phyloP scores from a whole-genome alignment of 768 basidiomycete species.

The Trametes sanguinea region DNA sequence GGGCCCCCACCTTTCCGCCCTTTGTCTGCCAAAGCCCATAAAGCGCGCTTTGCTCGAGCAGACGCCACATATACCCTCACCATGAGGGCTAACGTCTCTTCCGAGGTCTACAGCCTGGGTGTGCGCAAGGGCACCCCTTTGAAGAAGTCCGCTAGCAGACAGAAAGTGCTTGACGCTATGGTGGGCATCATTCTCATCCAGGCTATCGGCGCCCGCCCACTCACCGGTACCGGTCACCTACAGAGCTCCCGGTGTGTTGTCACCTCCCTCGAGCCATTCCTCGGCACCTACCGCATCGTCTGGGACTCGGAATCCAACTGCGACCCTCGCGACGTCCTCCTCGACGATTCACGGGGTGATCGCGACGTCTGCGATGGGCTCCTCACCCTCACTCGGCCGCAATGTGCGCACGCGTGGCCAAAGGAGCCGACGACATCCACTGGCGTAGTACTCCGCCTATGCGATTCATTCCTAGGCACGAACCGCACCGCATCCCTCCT shows the following conservation, averaged over 20 bases:
- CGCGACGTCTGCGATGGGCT: constrained; percentile 14
- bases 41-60: constrained; percentile 9
- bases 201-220: neutral
- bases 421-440: constrained; percentile 13
- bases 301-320: constrained; percentile 21
- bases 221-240: neutral
- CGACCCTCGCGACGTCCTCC: constrained; percentile 15
- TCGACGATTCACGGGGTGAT: constrained; percentile 1
- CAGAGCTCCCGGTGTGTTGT: constrained; percentile 7
- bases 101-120: neutral
- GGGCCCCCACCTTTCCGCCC: neutral
- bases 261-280: constrained; percentile 17
- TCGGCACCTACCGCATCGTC: constrained; percentile 23
- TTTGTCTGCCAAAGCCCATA: constrained; percentile 4
- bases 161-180: constrained; percentile 1
- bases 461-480: constrained; percentile 16
- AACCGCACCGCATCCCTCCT: constrained; percentile 17
- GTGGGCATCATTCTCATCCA: neutral
- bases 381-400: constrained; percentile 11
- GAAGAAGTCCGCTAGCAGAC: neutral
- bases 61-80: constrained; percentile 5
- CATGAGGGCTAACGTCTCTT: neutral
- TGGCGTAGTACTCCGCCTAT: constrained; percentile 10
- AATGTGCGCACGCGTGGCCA: constrained; percentile 12
- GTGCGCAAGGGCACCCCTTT: neutral